Base-by-base conservation (phyloP, 2,329 filamentous ascomycete species). In the Ceratocystis eucalypticola region DNA sequence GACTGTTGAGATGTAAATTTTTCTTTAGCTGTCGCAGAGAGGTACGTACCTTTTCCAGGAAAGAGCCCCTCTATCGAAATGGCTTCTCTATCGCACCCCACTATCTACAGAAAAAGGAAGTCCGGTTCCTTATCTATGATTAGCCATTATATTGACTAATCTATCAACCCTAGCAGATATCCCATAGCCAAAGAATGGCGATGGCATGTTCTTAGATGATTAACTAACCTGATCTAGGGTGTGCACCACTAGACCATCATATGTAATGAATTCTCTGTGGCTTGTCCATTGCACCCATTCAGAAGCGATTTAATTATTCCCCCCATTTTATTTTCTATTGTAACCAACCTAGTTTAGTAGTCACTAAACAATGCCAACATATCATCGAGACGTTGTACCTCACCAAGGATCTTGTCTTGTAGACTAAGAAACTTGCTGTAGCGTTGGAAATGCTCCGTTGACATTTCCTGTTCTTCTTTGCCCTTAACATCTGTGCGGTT, bases 401-500 rank as follows among this genome's bases (percentile, higher is more conserved):
- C 91, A 1, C 85, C 84, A 45, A 95, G 78, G 48, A 99, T 78
- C 77, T 87, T 87, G 71, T 87, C 84, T 73, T 88, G 84, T 68
- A 91, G 78, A 46, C 83, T 83, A 69, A 87, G 78, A 71, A 84
- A 82, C 57, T 76, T 75, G 66, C 80, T 78, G 69, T 85, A 84
- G 71, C 82, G 79, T 70, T 83, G 82, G 73, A 90, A 83, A 72
- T 96, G 90, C 65, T 85, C 84, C 45, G 85, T 82, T 37, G 84
- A 87, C 70, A 97, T 83, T 72, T 88, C 88, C 68, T 90, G 86
- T 71, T 94, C 85, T 74, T 95, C 89, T 69, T 88, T 86, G 3
- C 89, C 91, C 71, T 88, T 85, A 30, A 96, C 89, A 74, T 97
- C 93, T 25, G 85, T 88, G 64, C 94, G 85, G 72, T 94, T 88